Conservation (phyloP, 2,329 filamentous ascomycete species). For the Graphiopsis chlorocephala region DNA sequence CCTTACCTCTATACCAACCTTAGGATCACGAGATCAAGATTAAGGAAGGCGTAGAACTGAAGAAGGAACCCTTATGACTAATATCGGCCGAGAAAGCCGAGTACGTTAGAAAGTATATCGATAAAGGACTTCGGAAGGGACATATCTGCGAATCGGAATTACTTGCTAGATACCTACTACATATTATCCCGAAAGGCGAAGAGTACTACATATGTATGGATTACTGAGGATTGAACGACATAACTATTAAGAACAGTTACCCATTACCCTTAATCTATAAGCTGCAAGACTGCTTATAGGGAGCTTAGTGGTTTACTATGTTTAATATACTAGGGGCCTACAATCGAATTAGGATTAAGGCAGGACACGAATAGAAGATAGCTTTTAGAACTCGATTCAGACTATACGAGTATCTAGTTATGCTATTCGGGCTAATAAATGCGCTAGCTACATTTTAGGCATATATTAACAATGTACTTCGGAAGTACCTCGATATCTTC, state of each 20-base stretch:
- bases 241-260: slow-evolving; percentile 10
- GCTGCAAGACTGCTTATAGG: background rate
- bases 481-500: slow-evolving; percentile 25
- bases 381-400: slow-evolving; percentile 35
- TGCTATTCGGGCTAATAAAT: slow-evolving; percentile 26
- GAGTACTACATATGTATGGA: background rate
- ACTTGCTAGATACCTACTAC: background rate
- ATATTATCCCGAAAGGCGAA: background rate
- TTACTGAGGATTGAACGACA: background rate
- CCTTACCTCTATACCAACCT: background rate
- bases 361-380: background rate
- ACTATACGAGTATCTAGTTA: slow-evolving; percentile 37
- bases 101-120: background rate
- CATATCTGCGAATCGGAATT: background rate
- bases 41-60: background rate
- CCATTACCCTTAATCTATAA: background rate
- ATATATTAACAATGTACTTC: slow-evolving; percentile 25
- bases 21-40: background rate
- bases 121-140: background rate
- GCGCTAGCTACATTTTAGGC: slow-evolving; percentile 12
- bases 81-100: background rate
- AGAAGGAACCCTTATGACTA: background rate
- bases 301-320: background rate
- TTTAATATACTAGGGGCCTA: background rate
- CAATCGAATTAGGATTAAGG: background rate